Percentiles rank a stretch among this genome's conserved stretches.
phyloP scores from a whole-genome alignment of 2,329 filamentous ascomycete species.

The Penicillium sp. region DNA sequence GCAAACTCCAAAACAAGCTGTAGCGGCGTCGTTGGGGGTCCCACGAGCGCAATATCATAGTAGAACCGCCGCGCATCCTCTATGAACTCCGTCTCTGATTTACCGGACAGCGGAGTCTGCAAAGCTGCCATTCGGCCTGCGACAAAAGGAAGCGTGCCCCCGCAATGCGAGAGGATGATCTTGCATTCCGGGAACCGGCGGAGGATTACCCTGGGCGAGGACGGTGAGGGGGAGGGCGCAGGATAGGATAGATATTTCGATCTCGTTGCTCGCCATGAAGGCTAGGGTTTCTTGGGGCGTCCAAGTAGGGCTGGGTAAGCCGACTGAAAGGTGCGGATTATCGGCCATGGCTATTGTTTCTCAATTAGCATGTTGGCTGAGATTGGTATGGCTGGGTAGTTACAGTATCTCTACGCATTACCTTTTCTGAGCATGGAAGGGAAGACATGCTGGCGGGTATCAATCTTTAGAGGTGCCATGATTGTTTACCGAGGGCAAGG shows the following conservation, averaged over 20 bases:
- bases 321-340: conserved; percentile 1
- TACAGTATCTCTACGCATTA: too few species aligned
- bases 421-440: too few species aligned
- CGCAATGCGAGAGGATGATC: conserved; percentile 8
- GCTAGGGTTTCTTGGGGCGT: conserved; percentile 2
- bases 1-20: conserved; percentile 7
- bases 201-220: conserved; percentile 3
- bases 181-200: background rate
- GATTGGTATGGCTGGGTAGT: too few species aligned
- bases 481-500: too few species aligned
- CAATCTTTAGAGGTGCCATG: too few species aligned
- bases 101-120: conserved; percentile 3
- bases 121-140: background rate
- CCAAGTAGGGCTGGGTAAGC: conserved; percentile 18
- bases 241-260: conserved; percentile 19
- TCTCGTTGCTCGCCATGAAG: conserved; percentile 9
- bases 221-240: conserved; percentile 19
- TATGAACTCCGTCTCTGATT: background rate
- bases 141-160: conserved; percentile 2
- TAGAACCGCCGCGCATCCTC: conserved; percentile 1
- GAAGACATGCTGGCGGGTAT: too few species aligned
- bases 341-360: background rate
- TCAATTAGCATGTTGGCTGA: background rate
- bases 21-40: background rate
- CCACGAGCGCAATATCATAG: conserved; percentile 5